Evolutionary conservation across 2,329 filamentous ascomycete species (phyloP), one percentile per base, ranked within the genome.

Genomic region (Teratosphaeria viscida): DNA sequence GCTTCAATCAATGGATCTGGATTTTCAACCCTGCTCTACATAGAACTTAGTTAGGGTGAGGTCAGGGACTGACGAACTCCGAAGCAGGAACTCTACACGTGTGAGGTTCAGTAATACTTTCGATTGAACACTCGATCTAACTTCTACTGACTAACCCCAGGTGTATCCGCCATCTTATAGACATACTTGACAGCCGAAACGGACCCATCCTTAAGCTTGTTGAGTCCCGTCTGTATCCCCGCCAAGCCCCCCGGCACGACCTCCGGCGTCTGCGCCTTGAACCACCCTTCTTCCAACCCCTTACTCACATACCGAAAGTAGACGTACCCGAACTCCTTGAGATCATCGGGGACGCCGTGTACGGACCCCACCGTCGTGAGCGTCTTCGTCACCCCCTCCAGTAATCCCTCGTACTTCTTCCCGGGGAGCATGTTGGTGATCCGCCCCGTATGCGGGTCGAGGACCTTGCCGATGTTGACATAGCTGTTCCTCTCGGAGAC

Each of bases 101-200:
- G 23, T 23, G 23, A 23, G 2, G 1, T 23, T 23, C 23, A 23
- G 23, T 23, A 1, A 23, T 23, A 23, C 23, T 23, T 23, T 23
- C 23, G 2, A 23, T 23, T 23, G 23, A 23, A 23, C 23, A 23
- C 23, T 2, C 23, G 23, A 23, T 23, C 23, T 23, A 23, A 23
- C 23, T 23, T 23, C 43, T 49, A 49, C 16, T 49, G 43, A 19
- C 19, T 23, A 6, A 26, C n/a, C 19, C 57, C 57, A 19, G 43
- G 43, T 27, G 80, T 82, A 43, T 83, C 79, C 8, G 64, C 76
- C 70, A 84, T 78, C 62, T 74, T 75, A 65, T 83, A 82, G 0
- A 88, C 80, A 74, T 85, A 88, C 73, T 88, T 88, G 0, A 82
- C 76, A 1, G 78, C 85, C 65, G 81, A 85, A 26, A 81, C 84